Evolutionary conservation across 768 basidiomycete genomes (phyloP), one percentile per base, ranked within the genome.

Genomic region (Pleurotus sapidus): DNA sequence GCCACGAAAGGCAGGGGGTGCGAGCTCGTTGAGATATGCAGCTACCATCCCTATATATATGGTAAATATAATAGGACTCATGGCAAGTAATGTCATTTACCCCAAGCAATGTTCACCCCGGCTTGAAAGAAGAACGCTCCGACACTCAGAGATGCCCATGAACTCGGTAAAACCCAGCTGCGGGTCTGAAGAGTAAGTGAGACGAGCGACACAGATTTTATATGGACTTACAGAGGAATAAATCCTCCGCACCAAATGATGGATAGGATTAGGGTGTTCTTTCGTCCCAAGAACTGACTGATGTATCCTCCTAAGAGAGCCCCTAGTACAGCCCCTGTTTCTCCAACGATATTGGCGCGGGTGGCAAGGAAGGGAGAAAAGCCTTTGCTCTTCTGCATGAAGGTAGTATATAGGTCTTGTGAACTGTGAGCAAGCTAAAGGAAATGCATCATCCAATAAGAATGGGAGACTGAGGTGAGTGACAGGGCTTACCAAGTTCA

Each of bases 71-170:
- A 4, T 45, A 5, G 5, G 14, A 4, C 14, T 15, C 12, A 8
- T 1, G 7, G 5, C 20, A 18, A 7, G 20, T 25, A 38, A 14
- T 18, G 17, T 8, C 12, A 56, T 39, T 6, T 23, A 60, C 84
- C 84, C 84, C 84, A 87, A 42, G 84, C 86, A 23, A 84, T 86
- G 65, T 89, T 88, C 1, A 89, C 84, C 57, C 84, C 85, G 58
- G 83, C 61, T 56, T 62, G 61, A 20, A 86, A 68, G 64, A 78
- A 85, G 73, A 88, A 89, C 2, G 87, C 87, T 7, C 86, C 86
- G 0, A 83, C 84, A 9, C 83, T 67, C 15, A 89, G 80, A 3
- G 71, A 74, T 0, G 73, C 67, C 65, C 87, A 88, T 4, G 69
- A 67, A 38, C 55, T 65, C 4, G 87, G 87, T 12, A 89, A 58